These are phyloP conservation scores for Davidsoniella australis DNA, from an alignment of 2,329 filamentous ascomycete species.

Conservation along the genomic window DNA sequence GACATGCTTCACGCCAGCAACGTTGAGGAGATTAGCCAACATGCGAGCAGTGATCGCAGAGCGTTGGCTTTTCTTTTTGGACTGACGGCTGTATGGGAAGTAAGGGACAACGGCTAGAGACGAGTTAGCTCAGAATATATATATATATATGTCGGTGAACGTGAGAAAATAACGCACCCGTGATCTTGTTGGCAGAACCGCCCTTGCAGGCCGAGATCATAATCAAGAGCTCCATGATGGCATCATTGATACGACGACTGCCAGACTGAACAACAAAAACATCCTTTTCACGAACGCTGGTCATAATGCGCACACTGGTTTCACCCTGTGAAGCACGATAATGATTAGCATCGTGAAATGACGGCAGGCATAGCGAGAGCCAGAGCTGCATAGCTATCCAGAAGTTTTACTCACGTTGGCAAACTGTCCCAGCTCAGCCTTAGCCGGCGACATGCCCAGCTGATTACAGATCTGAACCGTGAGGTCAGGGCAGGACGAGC, in stretches of 20 bases:
- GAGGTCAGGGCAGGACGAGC: constrained; percentile 48
- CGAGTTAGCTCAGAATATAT: constrained; percentile 3
- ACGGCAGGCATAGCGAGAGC: constrained; percentile 12
- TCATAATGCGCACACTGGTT: constrained; percentile 52
- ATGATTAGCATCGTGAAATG: constrained; percentile 5
- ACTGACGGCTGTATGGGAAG: constrained; percentile 98
- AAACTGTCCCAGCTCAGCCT: constrained; percentile 51
- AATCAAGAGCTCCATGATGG: constrained; percentile 96
- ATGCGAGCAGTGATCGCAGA: constrained; percentile 94
- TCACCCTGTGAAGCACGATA: constrained; percentile 37
- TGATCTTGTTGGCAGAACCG: constrained; percentile 90
- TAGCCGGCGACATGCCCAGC: constrained; percentile 46
- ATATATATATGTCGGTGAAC: background rate
- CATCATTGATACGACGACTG: constrained; percentile 91
- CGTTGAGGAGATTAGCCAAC: constrained; percentile 83
- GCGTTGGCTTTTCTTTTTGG: constrained; percentile 95
- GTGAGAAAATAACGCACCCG: constrained; percentile 41
- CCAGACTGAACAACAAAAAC: constrained; percentile 98
- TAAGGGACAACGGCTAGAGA: constrained; percentile 66
- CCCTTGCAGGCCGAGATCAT: constrained; percentile 99
- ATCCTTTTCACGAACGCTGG: constrained; percentile 86
- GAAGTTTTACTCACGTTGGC: constrained; percentile 37
- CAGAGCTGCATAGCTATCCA: constrained; percentile 8
- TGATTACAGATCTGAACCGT: constrained; percentile 51
- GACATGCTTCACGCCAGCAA: constrained; percentile 92